These are phyloP conservation scores for Blastobotrys elegans DNA, from an alignment of 1,139 yeast genomes.

Conservation along the genomic window DNA sequence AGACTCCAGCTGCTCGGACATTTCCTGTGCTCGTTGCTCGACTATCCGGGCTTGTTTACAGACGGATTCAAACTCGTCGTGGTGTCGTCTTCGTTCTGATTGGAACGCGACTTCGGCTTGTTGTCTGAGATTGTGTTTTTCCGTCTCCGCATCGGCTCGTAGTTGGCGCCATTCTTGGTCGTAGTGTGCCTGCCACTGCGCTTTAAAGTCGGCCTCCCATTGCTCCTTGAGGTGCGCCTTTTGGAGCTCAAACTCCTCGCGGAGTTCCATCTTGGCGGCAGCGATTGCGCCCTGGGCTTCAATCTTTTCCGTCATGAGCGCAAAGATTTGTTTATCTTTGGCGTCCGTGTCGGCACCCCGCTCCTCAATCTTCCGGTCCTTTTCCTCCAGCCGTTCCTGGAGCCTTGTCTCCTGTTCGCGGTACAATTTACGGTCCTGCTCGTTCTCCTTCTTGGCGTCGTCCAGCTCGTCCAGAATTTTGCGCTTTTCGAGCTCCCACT, in stretches of 20 bases:
- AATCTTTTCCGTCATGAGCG: background rate
- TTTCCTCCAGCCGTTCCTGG: constrained; percentile 19
- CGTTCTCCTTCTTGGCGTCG: constrained; percentile 26
- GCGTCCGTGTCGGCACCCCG: background rate
- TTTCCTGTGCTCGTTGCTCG: constrained; percentile 21
- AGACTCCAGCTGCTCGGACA: constrained; percentile 27
- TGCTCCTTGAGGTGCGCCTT: constrained; percentile 1
- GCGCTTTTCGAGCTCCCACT: constrained; percentile 41
- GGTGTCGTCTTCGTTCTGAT: constrained; percentile 19
- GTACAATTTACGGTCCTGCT: background rate
- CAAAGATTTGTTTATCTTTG: background rate
- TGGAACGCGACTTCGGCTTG: constrained; percentile 9
- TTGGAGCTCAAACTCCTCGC: constrained; percentile 11
- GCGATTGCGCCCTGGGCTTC: constrained; percentile 29
- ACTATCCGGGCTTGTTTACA: constrained; percentile 23
- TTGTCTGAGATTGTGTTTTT: constrained; percentile 14
- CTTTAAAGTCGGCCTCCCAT: background rate
- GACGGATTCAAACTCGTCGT: constrained; percentile 7
- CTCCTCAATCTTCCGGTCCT: background rate
- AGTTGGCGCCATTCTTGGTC: constrained; percentile 1
- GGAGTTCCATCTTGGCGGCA: constrained; percentile 24
- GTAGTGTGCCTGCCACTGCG: background rate
- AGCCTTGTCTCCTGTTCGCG: constrained; percentile 33
- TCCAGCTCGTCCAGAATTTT: constrained; percentile 34
- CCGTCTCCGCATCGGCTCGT: background rate